Evolutionary conservation across 192 early-diverging fungal genomes (phyloP).

Genomic region (Backusella australiensis): DNA sequence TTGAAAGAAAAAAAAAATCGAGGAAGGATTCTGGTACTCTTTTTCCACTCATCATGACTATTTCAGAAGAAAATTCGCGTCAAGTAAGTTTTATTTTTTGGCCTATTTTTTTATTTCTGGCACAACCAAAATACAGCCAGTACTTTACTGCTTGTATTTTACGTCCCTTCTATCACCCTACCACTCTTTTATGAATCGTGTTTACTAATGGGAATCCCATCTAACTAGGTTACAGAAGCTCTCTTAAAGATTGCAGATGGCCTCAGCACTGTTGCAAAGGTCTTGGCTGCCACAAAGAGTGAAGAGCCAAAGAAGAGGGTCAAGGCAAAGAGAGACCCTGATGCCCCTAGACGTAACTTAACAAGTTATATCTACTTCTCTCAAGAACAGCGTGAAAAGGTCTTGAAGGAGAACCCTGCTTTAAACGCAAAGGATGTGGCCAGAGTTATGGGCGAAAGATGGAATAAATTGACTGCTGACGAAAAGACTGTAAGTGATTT

Average conservation of each 20-base stretch:
- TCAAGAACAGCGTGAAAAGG: conserved; percentile 69
- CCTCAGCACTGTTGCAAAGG: background rate
- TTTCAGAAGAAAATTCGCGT: background rate
- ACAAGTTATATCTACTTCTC: conserved; percentile 91
- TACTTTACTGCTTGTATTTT: background rate
- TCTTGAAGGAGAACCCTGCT: conserved; percentile 80
- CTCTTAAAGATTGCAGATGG: conserved; percentile 1
- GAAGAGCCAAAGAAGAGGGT: conserved; percentile 35
- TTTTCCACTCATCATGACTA: background rate
- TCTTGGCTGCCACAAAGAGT: background rate
- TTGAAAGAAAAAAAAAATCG: background rate
- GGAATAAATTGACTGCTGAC: conserved; percentile 32
- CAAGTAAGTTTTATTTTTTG: background rate
- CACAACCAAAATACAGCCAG: background rate
- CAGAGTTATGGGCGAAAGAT: conserved; percentile 38
- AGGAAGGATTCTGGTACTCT: background rate
- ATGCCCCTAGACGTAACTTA: conserved; percentile 86
- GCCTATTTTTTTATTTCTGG: background rate
- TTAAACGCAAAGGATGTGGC: conserved; percentile 26
- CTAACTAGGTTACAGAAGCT: background rate
- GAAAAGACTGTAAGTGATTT: conserved; percentile 19
- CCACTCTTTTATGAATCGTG: background rate
- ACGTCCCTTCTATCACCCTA: background rate
- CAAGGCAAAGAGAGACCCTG: conserved; percentile 77
- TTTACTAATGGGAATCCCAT: background rate